Evolutionary conservation across 371 early-diverging fungal species (phyloP), one percentile per base, ranked within the genome.

Genomic region (Mucor sp.): DNA sequence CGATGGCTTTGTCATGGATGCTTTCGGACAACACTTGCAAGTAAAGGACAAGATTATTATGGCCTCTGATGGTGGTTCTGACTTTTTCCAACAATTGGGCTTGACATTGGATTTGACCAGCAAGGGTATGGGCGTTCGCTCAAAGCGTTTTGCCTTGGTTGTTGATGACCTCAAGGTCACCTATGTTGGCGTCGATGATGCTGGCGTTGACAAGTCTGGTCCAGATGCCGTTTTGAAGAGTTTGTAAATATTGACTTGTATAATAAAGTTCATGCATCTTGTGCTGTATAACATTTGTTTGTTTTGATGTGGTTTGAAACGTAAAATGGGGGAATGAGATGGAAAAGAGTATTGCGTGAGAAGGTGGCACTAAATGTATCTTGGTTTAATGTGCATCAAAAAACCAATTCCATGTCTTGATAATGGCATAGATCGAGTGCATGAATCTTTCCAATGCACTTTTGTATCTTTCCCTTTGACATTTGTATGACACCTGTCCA

Each of bases 1-100:
- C 60, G 91, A 91, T 75, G 86, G 78, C 28, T 89, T 89, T 69
- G 91, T 93, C 44, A 87, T 91, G 90, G 82, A 90, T 74, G 93
- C 92, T 12, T 94, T 92, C 85, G 94, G 90, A 50, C 61, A 61
- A 47, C 65, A 70, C n/a, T 37, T 65, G 17, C 86, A 89, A 74
- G 78, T 55, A 30, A 84, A 86, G 39, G 83, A 83, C 70, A 85
- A 86, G 76, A 76, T 90, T 67, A 75, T 90, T 63, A 91, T 93
- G 91, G 87, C 87, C 43, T 86, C 90, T 32, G 93, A 92, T 61
- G 91, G 73, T 43, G 77, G 86, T 25, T 87, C 88, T 59, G 87
- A 83, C 23, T 89, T 91, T 57, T 79, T 85, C 55, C 74, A 81
- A 57, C 84, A 85, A 15, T 76, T 90, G 17, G 94, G 92, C 30